Conservation (phyloP, 495 filamentous ascomycete genomes). For the Sordaria brevicollis region DNA sequence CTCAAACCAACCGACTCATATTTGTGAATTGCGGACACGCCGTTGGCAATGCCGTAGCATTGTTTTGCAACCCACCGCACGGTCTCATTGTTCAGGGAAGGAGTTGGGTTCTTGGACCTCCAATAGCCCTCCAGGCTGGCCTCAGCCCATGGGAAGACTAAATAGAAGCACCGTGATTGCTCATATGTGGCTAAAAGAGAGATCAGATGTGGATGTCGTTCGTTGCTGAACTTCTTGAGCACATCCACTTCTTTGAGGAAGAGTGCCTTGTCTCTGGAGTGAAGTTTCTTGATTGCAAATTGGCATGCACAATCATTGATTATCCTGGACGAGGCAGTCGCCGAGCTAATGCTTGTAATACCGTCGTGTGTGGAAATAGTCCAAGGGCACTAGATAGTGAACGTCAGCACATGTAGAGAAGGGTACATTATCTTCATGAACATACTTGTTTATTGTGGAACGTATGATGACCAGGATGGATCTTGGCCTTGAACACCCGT, state of each 20-base stretch:
- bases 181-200: conserved; percentile 15
- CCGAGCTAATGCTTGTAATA: not conserved
- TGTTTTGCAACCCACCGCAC: conserved; percentile 10
- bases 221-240: conserved; percentile 8
- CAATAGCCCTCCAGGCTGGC: conserved; percentile 7
- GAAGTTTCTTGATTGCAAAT: conserved; percentile 2
- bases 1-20: no score
- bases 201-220: conserved; percentile 12
- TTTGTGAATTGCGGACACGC: not conserved
- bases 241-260: conserved; percentile 6
- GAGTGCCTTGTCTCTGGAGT: not conserved
- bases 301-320: no score
- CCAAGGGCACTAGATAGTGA: no score
- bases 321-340: no score
- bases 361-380: not conserved
- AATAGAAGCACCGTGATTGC: conserved; percentile 3
- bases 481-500: not conserved
- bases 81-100: not conserved
- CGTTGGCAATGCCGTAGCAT: conserved; percentile 6
- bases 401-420: no score
- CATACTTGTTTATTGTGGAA: not conserved
- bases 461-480: not conserved
- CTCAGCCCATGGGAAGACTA: conserved; percentile 16
- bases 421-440: no score
- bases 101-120: not conserved